Evolutionary conservation across 2,329 filamentous ascomycete species (phyloP).

Genomic region (Aspergillus fumigatus): DNA sequence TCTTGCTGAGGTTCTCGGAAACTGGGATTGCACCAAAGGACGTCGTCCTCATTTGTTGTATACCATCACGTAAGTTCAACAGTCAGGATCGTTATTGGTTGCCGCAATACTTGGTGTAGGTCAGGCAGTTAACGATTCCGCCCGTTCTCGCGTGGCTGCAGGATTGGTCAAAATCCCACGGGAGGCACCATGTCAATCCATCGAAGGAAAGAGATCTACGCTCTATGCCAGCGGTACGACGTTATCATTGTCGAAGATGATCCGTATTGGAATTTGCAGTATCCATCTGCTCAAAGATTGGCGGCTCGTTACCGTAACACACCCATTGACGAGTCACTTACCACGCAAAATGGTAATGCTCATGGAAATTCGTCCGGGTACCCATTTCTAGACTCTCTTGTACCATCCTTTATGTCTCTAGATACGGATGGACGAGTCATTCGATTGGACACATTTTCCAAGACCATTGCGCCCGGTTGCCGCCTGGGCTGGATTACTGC

Average conservation of each 20-base stretch:
- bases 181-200: constrained; percentile 68
- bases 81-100: neutral
- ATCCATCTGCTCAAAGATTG: constrained; percentile 60
- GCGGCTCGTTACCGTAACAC: constrained; percentile 27
- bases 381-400: constrained; percentile 74
- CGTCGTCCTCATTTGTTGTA: constrained; percentile 80
- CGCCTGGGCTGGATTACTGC: constrained; percentile 87
- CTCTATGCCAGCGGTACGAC: constrained; percentile 75
- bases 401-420: constrained; percentile 74
- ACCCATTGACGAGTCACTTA: constrained; percentile 25
- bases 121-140: constrained; percentile 4
- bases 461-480: constrained; percentile 85
- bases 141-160: constrained; percentile 24
- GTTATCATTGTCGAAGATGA: constrained; percentile 91
- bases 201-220: constrained; percentile 74
- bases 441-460: constrained; percentile 88
- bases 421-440: constrained; percentile 85
- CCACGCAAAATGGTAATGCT: constrained; percentile 38
- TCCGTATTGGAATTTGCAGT: constrained; percentile 94
- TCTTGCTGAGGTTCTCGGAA: constrained; percentile 70
- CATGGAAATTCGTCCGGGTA: constrained; percentile 60
- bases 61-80: constrained; percentile 69
- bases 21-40: constrained; percentile 73
- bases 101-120: neutral
- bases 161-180: constrained; percentile 88